These are phyloP conservation scores for Dinochytrium kinnereticum DNA, from an alignment of 371 early-diverging fungal species.

Conservation along the genomic window DNA sequence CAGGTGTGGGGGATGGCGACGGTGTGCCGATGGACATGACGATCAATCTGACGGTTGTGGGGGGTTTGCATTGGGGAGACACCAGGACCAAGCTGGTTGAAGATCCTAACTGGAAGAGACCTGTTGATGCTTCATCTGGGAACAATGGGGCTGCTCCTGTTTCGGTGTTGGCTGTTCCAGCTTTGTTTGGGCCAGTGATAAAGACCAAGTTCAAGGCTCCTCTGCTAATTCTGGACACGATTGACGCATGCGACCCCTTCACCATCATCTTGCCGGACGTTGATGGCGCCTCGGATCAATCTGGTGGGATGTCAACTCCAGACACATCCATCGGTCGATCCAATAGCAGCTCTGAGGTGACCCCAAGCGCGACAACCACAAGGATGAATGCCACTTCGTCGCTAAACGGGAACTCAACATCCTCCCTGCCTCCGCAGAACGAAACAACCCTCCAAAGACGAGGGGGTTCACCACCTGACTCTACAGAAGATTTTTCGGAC, in stretches of 20 bases:
- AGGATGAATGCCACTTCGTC: neutral
- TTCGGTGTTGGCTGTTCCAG: slow-evolving; percentile 10
- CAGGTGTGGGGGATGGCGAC: neutral
- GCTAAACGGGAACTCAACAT: neutral
- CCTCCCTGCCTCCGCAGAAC: neutral
- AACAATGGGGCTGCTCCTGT: neutral
- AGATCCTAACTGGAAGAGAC: neutral
- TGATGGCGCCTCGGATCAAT: neutral
- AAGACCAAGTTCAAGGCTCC: neutral
- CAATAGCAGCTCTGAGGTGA: neutral
- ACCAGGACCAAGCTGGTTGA: neutral
- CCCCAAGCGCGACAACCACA: neutral
- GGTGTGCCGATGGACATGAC: slow-evolving; percentile 26
- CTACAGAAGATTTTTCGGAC: neutral
- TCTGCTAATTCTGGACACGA: neutral
- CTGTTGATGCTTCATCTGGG: neutral
- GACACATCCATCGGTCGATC: too few species aligned
- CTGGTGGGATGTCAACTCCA: neutral
- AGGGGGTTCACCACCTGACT: neutral
- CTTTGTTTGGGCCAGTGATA: slow-evolving; percentile 1
- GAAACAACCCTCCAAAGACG: neutral
- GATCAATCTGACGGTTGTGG: slow-evolving; percentile 30
- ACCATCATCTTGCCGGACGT: slow-evolving; percentile 4
- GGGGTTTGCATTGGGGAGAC: slow-evolving; percentile 5
- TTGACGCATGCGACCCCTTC: slow-evolving; percentile 20